Evolutionary conservation across 805 yeast genomes (phyloP), one percentile per base, ranked within the genome.

Genomic region (Isabelozyma gotoi): DNA sequence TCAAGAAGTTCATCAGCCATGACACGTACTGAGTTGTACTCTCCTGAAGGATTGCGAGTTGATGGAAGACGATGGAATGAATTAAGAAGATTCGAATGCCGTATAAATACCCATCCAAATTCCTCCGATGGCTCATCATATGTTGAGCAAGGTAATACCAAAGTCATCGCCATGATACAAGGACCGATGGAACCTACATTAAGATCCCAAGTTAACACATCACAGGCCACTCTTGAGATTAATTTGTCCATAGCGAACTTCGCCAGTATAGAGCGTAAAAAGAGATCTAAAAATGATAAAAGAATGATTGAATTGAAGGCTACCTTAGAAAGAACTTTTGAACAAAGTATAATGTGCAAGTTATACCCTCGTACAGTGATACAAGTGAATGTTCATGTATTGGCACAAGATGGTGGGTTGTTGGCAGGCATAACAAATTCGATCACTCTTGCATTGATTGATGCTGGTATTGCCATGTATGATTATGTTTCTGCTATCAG

Each of bases 11-110:
- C 44, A 32, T 15, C 21, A 39, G 38, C 14, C 41, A 81, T 81
- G 85, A 80, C 84, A 34, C 74, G 87, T 43, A 65, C 82, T 53
- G 99, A 94, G 71, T 65, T 94, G 36, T 92, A 88, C 60, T 91
- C 97, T 0, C 97, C 97, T 5, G 98, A 94, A 65, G 99, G 99
- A 4, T 75, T 94, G 38, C 75, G 99, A 50, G 71, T 85, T 11
- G 98, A 94, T 62, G 99, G 99, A 2, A 81, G 99, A 55, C 77
- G 99, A 49, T 90, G 94, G 90, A 89, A 92, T 56, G 99, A 94
- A 63, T 74, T 91, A 36, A 82, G 98, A 39, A 76, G 83, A 21
- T 88, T 94, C 56, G 80, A 80, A 32, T 87, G 96, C 59, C 78
- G 81, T 15, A 81, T 88, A 42, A 89, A 89, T 57, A 90, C 98